phyloP scores from a whole-genome alignment of 352 stramenopile genomes.

The Pythium dissotocum region DNA sequence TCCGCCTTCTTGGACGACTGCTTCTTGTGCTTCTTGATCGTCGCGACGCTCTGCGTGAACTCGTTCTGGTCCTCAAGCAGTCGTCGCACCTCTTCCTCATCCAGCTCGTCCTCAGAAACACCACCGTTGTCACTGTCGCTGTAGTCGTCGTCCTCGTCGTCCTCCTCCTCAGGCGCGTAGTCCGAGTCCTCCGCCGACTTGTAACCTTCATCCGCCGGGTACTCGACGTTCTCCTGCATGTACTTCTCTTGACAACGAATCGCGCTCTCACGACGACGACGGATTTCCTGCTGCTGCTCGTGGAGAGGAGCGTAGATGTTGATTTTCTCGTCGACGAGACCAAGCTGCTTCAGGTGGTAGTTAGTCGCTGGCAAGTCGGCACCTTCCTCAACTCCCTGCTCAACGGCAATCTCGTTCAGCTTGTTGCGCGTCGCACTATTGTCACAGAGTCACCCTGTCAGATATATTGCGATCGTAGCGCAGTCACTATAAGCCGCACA shows the following conservation, averaged over 20 bases:
- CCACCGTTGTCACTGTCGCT: constrained; percentile 34
- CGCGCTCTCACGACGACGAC: constrained; percentile 54
- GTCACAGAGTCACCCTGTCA: neutral
- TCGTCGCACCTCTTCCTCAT: constrained; percentile 39
- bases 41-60: constrained; percentile 18
- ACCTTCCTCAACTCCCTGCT: constrained; percentile 11
- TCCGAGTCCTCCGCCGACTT: constrained; percentile 69
- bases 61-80: constrained; percentile 26
- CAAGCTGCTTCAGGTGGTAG: constrained; percentile 82
- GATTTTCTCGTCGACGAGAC: constrained; percentile 65
- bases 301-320: constrained; percentile 76
- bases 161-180: constrained; percentile 46
- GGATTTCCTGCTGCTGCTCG: constrained; percentile 67
- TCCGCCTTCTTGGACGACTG: constrained; percentile 24
- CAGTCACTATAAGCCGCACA: neutral
- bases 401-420: constrained; percentile 33
- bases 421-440: constrained; percentile 40
- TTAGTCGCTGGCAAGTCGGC: constrained; percentile 48
- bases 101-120: constrained; percentile 43
- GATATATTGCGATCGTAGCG: neutral
- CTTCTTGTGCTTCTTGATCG: constrained; percentile 44
- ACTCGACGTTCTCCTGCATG: constrained; percentile 34
- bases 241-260: constrained; percentile 43
- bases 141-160: constrained; percentile 41
- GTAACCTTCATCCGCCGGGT: constrained; percentile 39